Conservation (phyloP, 306 rosid species). For the Sicyos edulis region DNA sequence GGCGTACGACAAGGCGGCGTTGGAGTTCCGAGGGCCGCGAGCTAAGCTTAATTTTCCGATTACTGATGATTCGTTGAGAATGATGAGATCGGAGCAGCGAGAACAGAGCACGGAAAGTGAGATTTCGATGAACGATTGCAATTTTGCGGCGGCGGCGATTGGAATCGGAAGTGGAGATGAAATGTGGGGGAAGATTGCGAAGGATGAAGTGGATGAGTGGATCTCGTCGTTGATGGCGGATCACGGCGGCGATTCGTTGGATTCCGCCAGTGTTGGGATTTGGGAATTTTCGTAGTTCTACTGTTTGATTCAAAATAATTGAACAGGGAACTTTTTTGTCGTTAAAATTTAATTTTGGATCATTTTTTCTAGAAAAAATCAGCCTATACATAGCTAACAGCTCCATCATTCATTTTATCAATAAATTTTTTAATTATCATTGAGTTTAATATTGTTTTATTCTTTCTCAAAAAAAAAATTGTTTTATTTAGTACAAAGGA, state of each 20-base stretch:
- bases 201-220: slow-evolving; percentile 39
- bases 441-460: too few relatives aligned
- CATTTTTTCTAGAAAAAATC: background rate
- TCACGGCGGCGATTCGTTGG: slow-evolving; percentile 40
- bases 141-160: background rate
- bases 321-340: background rate
- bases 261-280: slow-evolving; percentile 30
- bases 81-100: background rate
- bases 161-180: slow-evolving; percentile 32
- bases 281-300: background rate
- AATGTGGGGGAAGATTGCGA: slow-evolving; percentile 37
- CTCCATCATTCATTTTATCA: too few relatives aligned
- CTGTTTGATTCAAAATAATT: background rate
- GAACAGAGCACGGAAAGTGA: slow-evolving; percentile 16
- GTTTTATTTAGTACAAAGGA: too few relatives aligned
- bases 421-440: too few relatives aligned
- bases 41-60: slow-evolving; percentile 87
- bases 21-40: slow-evolving; percentile 82
- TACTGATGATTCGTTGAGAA: slow-evolving; percentile 40
- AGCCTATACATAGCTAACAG: background rate
- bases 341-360: background rate
- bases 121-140: background rate
- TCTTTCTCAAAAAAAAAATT: too few relatives aligned
- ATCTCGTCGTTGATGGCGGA: slow-evolving; percentile 37
- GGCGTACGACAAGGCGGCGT: slow-evolving; percentile 78